A percentile compares a stretch with the other conserved stretches of the same genome.
These are phyloP conservation scores for Ilex asprella DNA, from an alignment of 257 asterid genomes.

Conservation along the genomic window DNA sequence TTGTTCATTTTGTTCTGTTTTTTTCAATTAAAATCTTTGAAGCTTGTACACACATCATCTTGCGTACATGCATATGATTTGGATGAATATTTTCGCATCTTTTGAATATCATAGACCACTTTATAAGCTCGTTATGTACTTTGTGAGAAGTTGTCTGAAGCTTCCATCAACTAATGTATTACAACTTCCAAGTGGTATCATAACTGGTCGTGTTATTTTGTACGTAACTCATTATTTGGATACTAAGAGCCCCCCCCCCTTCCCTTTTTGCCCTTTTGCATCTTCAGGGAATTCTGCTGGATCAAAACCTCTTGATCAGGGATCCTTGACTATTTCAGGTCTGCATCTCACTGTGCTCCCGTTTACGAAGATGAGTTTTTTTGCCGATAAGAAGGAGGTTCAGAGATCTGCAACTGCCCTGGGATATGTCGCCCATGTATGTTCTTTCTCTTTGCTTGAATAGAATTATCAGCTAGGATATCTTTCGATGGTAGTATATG, in stretches of 20 bases:
- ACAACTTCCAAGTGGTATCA: neutral
- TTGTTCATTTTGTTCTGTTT: too few species aligned
- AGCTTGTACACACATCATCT: too few species aligned
- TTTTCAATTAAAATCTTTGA: too few species aligned
- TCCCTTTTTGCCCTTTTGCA: conserved; percentile 2
- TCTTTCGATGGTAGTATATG: neutral
- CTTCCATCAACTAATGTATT: neutral
- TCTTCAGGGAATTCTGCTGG: conserved; percentile 59
- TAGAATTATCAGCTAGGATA: neutral
- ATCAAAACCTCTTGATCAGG: conserved; percentile 63
- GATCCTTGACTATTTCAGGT: conserved; percentile 79
- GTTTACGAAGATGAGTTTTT: conserved; percentile 88
- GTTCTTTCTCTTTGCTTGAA: conserved; percentile 33
- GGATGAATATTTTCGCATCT: too few species aligned
- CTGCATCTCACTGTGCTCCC: conserved; percentile 78
- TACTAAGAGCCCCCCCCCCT: neutral
- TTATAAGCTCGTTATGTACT: neutral
- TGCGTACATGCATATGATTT: too few species aligned
- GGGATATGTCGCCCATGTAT: conserved; percentile 91
- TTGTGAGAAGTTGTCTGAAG: neutral
- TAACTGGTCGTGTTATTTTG: neutral
- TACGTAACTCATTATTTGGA: neutral
- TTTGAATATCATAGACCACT: too few species aligned
- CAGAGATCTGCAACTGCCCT: conserved; percentile 94
- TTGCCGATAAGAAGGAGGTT: conserved; percentile 95